Evolutionary conservation across 169 alveolate genomes (phyloP).

Genomic region (Eimeria praecox): DNA sequence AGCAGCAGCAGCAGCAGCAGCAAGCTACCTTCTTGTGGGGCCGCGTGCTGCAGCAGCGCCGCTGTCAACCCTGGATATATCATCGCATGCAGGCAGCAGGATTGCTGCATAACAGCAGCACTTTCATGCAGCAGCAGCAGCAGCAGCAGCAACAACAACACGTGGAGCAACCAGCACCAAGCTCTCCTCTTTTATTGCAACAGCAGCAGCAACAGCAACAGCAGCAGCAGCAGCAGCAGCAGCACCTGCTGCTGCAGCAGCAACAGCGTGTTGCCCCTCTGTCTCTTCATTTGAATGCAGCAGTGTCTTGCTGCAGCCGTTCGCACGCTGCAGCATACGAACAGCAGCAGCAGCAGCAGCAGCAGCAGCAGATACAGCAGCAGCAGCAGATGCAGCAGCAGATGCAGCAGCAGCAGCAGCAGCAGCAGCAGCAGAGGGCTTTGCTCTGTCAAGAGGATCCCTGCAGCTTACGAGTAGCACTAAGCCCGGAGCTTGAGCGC

Average conservation of each 20-base stretch:
- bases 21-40: constrained; percentile 21
- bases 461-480: background rate
- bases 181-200: background rate
- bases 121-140: background rate
- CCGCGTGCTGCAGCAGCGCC: constrained; percentile 58
- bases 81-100: constrained; percentile 18
- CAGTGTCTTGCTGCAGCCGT: constrained; percentile 6
- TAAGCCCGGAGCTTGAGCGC: background rate
- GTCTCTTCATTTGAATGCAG: background rate
- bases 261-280: background rate
- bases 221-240: constrained; percentile 41
- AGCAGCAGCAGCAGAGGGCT: constrained; percentile 28
- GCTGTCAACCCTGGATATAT: constrained; percentile 38
- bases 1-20: constrained; percentile 34
- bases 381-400: too few relatives aligned
- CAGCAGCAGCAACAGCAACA: constrained; percentile 28
- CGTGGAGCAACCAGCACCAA: background rate
- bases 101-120: constrained; percentile 20
- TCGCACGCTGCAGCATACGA: constrained; percentile 14
- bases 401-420: constrained; percentile 46
- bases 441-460: background rate
- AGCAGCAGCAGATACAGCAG: constrained; percentile 55
- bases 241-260: constrained; percentile 35
- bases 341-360: constrained; percentile 42
- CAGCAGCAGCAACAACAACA: background rate